Base-by-base conservation (phyloP, 2,329 filamentous ascomycete species). In the Coniochaeta hoffmannii region DNA sequence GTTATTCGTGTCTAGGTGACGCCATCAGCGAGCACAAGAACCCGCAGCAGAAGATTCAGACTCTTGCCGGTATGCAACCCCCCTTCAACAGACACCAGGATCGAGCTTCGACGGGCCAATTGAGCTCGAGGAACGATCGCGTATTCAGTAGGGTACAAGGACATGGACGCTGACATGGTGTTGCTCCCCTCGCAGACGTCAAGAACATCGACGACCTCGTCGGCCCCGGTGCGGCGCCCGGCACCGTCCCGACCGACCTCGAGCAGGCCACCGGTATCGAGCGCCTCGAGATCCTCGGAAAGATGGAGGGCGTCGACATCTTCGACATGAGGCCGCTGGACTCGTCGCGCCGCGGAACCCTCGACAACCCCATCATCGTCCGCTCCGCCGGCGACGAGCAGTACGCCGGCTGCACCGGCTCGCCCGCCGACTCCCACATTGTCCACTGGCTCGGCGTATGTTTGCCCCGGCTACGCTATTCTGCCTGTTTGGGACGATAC, bases 281-380 rank as follows among this genome's bases (percentile, higher is more conserved):
- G 82, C 92, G 94, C 84, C 84, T 99, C 66, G 94, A 99, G 78
- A 94, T 99, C 69, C 82, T 99, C 72, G 94, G 94, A 77, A 99
- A 99, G 86, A 96, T 97, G 88, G 90, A 97, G 81, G 92, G 94
- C 64, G 80, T 97, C 67, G 94, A 99, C 71, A 81, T 97, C 72
- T 99, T 99, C 79, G 92, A 99, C 78, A 96, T 97, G 94, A 87
- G 85, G 75, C 94, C 94, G 61, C 84, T 99, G 66, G 94, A 97
- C 73, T 81, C 93, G 61, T 94, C 88, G 73, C 87, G 94, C 22
- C n/a, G 15, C 14, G 50, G 50, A 4, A 97, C 94, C 58, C 73
- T 96, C 68, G 82, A 95, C 62, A 80, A 97, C 77, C 94, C 94
- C 65, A 95, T 99, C 71, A 69, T 87, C 56, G 91, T 99, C 73